Conservation (phyloP, 2,329 filamentous ascomycete species). For the Fusarium cicatricum region DNA sequence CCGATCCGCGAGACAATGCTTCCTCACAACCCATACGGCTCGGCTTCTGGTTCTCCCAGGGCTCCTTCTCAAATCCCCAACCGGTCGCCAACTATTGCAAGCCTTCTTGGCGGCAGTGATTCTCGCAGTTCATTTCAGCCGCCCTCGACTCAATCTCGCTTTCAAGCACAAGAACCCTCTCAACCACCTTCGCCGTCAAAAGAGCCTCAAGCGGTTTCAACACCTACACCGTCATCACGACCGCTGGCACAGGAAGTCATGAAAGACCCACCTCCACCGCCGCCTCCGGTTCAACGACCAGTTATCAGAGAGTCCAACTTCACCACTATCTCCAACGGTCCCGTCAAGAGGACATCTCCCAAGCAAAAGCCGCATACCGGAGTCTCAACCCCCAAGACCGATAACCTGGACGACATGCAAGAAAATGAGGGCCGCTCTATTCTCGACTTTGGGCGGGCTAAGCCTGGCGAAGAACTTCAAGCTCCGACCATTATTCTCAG, state of each 20-base stretch:
- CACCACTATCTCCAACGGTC: conserved; percentile 52
- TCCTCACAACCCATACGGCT: conserved; percentile 56
- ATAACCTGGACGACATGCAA: conserved; percentile 57
- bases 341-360: conserved; percentile 57
- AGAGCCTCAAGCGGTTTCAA: conserved; percentile 45
- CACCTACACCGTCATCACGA: conserved; percentile 47
- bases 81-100: conserved; percentile 85
- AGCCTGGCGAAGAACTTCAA: conserved; percentile 65
- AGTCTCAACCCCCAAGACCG: conserved; percentile 58
- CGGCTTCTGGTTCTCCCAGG: conserved; percentile 61
- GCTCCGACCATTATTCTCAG: conserved; percentile 84
- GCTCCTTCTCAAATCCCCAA: conserved; percentile 47
- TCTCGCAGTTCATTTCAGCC: conserved; percentile 41
- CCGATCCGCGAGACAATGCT: conserved; percentile 70
- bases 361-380: conserved; percentile 56
- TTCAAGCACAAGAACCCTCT: conserved; percentile 49
- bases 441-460: conserved; percentile 67
- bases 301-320: conserved; percentile 52
- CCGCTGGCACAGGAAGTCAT: conserved; percentile 47
- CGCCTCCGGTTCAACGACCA: conserved; percentile 44
- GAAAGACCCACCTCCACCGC: conserved; percentile 49
- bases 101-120: conserved; percentile 68
- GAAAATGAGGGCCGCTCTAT: conserved; percentile 62
- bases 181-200: conserved; percentile 55
- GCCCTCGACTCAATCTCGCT: conserved; percentile 41